Conservation (phyloP, 192 early-diverging fungal genomes). For the Backusella australiensis region DNA sequence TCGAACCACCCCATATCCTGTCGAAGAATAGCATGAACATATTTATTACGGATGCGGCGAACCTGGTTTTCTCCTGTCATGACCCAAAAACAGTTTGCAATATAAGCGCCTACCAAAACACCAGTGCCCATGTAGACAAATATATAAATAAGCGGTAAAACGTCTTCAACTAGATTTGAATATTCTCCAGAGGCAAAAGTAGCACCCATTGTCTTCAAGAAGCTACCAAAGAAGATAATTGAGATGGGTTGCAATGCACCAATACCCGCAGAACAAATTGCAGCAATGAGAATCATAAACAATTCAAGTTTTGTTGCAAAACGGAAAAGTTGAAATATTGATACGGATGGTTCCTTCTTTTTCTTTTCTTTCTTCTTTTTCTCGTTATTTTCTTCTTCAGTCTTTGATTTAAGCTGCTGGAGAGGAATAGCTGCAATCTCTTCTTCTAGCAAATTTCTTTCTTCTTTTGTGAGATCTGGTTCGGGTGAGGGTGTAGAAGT, state of each 20-base stretch:
- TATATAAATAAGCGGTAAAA: constrained; percentile 31
- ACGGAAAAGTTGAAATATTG: constrained; percentile 62
- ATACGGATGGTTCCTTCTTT: constrained; percentile 46
- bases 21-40: constrained; percentile 74
- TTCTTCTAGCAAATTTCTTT: constrained; percentile 5
- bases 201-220: constrained; percentile 17
- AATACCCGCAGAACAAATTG: constrained; percentile 18
- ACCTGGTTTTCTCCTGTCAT: constrained; percentile 48
- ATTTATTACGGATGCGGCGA: constrained; percentile 74
- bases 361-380: constrained; percentile 28
- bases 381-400: neutral
- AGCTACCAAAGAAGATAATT: constrained; percentile 31
- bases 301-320: constrained; percentile 43
- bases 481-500: neutral
- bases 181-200: neutral
- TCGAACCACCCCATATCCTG: constrained; percentile 93
- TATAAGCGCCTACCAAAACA: constrained; percentile 56
- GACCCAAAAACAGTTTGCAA: constrained; percentile 56
- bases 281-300: constrained; percentile 12
- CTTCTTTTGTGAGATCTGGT: neutral
- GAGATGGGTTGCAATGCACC: constrained; percentile 31
- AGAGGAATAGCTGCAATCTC: constrained; percentile 10
- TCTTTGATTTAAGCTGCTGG: neutral
- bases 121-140: constrained; percentile 60
- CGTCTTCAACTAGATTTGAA: constrained; percentile 9